Base-by-base conservation (phyloP, 768 basidiomycete genomes). In the Collybia sp. region DNA sequence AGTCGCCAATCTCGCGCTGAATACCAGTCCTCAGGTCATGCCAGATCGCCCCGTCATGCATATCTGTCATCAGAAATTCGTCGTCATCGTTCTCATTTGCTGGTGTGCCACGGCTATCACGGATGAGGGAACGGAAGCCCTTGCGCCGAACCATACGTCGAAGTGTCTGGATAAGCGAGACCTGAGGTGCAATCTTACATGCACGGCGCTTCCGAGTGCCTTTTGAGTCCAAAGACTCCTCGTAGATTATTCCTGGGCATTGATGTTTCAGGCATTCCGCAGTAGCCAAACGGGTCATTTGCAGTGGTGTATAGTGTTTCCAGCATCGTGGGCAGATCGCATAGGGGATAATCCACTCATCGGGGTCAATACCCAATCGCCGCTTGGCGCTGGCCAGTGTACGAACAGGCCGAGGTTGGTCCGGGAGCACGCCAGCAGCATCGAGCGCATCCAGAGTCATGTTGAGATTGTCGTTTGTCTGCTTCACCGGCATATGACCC, bases 351-450 rank as follows among this genome's bases (percentile, higher is more conserved):
- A 62, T 62, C 34, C 46, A 47, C n/a, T 47, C 47, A 31, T 62
- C 57, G 1, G 58, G 47, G 31, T 62, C 60, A 16, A 62, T 46
- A 2, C 61, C 55, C 18, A 61, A 57, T 2, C 55, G 52, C n/a
- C 46, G 38, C 34, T 57, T 54, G 2, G 50, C 50, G 11, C 52
- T 43, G 16, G 25, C n/a, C n/a, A 51, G 45, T n/a, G 41, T 33
- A 15, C 31, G 12, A 8, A 53, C 46, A 17, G 52, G 52, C 4
- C 41, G 32, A 11, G 46, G 46, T 31, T 34, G 16, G 16, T 38
- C 20, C 9, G 51, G 52, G 36, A 53, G 30, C 10, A 36, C 20
- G 12, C 42, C 51, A 25, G 45, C 52, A 8, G 35, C 31, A 9
- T 25, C 12, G 10, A 51, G 41, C 15, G 37, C 35, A 43, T 47